Conservation (phyloP, 768 basidiomycete species). For the Mycena floridula region DNA sequence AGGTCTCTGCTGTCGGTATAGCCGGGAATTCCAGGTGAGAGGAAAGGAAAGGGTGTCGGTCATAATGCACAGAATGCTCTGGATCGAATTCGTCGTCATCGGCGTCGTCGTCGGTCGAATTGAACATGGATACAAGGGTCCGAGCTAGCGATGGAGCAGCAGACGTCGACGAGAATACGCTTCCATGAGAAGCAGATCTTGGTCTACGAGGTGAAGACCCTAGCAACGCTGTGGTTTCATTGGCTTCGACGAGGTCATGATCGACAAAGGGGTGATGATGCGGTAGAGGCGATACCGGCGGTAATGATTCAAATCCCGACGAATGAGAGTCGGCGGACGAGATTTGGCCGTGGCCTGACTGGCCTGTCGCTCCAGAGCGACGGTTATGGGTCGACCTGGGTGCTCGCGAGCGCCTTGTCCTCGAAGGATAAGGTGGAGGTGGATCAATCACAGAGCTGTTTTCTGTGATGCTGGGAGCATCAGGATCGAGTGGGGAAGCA, state of each 20-base stretch:
- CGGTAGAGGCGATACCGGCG: constrained; percentile 18
- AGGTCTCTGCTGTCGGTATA: constrained; percentile 2
- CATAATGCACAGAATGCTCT: neutral
- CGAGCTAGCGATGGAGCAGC: constrained; percentile 61
- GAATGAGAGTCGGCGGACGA: constrained; percentile 24
- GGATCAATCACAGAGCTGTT: constrained; percentile 35
- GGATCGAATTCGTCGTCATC: constrained; percentile 10
- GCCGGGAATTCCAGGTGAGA: too few species aligned
- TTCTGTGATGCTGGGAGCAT: neutral
- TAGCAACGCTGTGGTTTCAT: constrained; percentile 47
- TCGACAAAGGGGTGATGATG: constrained; percentile 19
- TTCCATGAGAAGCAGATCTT: constrained; percentile 54
- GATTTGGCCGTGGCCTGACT: constrained; percentile 25
- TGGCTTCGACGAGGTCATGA: constrained; percentile 23
- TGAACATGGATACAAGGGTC: constrained; percentile 65
- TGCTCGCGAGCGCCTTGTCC: constrained; percentile 18
- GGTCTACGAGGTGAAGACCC: constrained; percentile 29
- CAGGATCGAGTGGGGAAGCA: too few species aligned
- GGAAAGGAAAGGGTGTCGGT: neutral
- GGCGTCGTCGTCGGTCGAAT: constrained; percentile 36
- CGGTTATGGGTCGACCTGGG: too few species aligned
- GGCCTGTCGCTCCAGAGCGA: constrained; percentile 36
- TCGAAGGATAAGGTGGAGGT: constrained; percentile 66
- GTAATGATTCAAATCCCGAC: too few species aligned
- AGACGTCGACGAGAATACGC: constrained; percentile 42